phyloP scores from a whole-genome alignment of 495 filamentous ascomycete species.

The Gamarada debralockiae region DNA sequence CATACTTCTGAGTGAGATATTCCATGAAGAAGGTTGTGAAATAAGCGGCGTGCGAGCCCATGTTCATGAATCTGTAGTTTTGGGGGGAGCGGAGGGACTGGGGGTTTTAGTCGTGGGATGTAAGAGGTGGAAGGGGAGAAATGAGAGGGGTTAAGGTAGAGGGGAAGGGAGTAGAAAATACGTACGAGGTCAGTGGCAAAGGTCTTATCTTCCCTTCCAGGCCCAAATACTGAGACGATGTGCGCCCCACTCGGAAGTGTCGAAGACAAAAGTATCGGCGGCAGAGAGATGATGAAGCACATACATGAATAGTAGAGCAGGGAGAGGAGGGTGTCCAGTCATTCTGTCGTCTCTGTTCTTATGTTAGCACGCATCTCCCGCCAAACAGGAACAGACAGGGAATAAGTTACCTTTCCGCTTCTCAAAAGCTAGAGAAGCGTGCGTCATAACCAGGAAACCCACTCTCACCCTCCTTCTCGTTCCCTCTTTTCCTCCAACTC shows the following conservation, averaged over 20 bases:
- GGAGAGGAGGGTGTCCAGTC: constrained; percentile 20
- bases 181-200: too few species aligned
- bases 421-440: constrained; percentile 16
- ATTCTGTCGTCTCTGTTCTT: constrained; percentile 24
- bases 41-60: too few species aligned
- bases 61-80: too few species aligned
- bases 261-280: constrained; percentile 19
- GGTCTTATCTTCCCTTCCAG: not conserved
- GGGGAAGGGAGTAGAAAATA: too few species aligned
- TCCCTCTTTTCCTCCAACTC: not conserved
- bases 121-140: too few species aligned
- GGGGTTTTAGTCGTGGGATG: too few species aligned
- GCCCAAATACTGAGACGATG: constrained; percentile 13
- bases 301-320: constrained; percentile 29
- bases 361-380: not conserved
- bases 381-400: too few species aligned
- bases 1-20: too few species aligned
- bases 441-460: constrained; percentile 23
- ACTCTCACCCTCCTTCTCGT: not conserved
- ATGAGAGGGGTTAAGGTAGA: too few species aligned
- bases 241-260: not conserved
- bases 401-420: constrained; percentile 4
- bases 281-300: constrained; percentile 15
- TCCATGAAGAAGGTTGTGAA: too few species aligned
- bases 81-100: too few species aligned